A percentile compares a stretch with the other conserved stretches of the same genome.
phyloP scores from a whole-genome alignment of 2,329 filamentous ascomycete genomes.

The Pyrenophora tritici-repentis region DNA sequence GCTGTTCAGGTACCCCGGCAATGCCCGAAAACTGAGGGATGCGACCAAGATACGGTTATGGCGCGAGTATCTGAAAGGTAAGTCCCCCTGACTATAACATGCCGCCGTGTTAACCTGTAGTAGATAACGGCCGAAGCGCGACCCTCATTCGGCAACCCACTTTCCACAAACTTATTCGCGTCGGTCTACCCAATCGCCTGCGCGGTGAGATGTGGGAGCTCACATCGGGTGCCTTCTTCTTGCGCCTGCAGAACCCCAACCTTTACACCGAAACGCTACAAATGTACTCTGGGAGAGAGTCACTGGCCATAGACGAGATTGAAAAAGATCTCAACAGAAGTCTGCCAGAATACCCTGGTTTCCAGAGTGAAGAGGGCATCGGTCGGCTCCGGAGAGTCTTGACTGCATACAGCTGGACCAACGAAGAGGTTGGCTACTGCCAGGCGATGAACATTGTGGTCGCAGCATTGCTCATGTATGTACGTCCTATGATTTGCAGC shows the following conservation, averaged over 20 bases:
- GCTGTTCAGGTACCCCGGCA: constrained; percentile 92
- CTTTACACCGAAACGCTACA: constrained; percentile 82
- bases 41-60: constrained; percentile 96
- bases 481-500: constrained; percentile 21
- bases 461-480: constrained; percentile 87
- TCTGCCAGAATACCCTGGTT: constrained; percentile 94
- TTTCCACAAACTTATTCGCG: constrained; percentile 95
- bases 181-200: constrained; percentile 90
- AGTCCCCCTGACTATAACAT: constrained; percentile 31
- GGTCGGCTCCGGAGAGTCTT: constrained; percentile 85
- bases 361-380: constrained; percentile 95
- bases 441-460: constrained; percentile 99
- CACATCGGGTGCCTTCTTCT: constrained; percentile 86
- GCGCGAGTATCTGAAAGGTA: constrained; percentile 84
- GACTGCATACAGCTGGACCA: constrained; percentile 97
- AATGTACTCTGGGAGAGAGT: constrained; percentile 83
- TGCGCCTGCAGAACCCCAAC: constrained; percentile 83
- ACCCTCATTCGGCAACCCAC: constrained; percentile 94
- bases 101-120: constrained; percentile 17
- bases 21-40: constrained; percentile 90
- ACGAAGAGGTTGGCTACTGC: constrained; percentile 94
- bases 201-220: constrained; percentile 96
- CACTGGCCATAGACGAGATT: constrained; percentile 96
- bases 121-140: constrained; percentile 88
- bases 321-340: constrained; percentile 98